Conservation (phyloP, 2,329 filamentous ascomycete genomes). For the Xylariaceae sp. region DNA sequence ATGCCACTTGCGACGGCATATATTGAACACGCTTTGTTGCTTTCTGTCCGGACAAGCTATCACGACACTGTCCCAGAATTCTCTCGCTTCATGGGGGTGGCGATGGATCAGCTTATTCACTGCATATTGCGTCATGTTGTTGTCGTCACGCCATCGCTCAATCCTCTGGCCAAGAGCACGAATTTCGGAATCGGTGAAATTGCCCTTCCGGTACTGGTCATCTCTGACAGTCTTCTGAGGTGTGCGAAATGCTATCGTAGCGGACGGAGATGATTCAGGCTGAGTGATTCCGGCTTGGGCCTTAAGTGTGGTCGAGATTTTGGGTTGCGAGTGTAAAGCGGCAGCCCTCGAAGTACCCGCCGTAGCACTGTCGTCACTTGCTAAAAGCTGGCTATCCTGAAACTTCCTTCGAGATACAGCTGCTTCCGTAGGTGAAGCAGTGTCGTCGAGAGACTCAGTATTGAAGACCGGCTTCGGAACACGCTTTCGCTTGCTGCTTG, state of each 20-base stretch:
- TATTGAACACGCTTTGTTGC: constrained; percentile 50
- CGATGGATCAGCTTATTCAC: constrained; percentile 43
- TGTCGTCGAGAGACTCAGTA: constrained; percentile 3
- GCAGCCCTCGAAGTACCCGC: constrained; percentile 12
- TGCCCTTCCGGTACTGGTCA: constrained; percentile 22
- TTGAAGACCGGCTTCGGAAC: constrained; percentile 20
- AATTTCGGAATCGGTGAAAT: constrained; percentile 42
- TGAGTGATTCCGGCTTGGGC: constrained; percentile 2
- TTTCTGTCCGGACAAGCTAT: constrained; percentile 45
- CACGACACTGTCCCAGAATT: constrained; percentile 48
- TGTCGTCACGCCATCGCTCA: constrained; percentile 38
- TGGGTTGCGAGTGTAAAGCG: constrained; percentile 11
- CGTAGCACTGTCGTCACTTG: background rate
- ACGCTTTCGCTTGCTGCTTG: constrained; percentile 21
- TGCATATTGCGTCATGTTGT: constrained; percentile 37
- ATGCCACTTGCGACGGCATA: constrained; percentile 60
- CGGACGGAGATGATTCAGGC: no score
- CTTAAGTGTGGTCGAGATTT: constrained; percentile 18
- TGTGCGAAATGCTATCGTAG: no score
- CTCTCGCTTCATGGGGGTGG: constrained; percentile 24
- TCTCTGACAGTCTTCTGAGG: no score
- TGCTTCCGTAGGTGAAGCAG: constrained; percentile 16
- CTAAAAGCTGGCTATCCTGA: constrained; percentile 3
- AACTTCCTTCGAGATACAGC: constrained; percentile 11
- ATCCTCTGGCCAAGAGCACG: constrained; percentile 37